phyloP scores from a whole-genome alignment of 192 early-diverging fungal species.

The Backusella australiensis region DNA sequence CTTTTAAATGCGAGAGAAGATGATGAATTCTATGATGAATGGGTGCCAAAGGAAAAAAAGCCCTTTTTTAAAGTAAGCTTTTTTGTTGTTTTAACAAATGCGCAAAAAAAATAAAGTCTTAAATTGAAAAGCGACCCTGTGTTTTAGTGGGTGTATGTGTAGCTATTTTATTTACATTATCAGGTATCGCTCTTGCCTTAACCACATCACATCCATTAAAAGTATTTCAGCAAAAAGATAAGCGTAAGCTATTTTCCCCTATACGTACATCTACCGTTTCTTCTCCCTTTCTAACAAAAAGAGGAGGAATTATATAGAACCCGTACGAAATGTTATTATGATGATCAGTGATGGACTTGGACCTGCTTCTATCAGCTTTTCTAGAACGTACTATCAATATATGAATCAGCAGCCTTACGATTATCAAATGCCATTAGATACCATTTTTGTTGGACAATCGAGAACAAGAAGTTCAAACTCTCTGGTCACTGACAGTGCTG shows the following conservation, averaged over 20 bases:
- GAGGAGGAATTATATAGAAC: neutral
- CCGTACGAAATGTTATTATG: conserved; percentile 61
- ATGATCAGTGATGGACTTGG: conserved; percentile 97
- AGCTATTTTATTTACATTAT: neutral
- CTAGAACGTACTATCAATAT: conserved; percentile 78
- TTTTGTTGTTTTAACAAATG: neutral
- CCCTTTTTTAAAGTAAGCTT: conserved; percentile 9
- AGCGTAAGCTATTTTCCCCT: neutral
- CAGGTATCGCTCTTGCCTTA: neutral
- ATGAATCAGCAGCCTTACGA: conserved; percentile 50
- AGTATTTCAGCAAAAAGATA: neutral
- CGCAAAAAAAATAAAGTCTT: neutral
- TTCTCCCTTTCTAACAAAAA: neutral
- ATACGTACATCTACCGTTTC: neutral
- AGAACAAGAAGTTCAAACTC: conserved; percentile 81
- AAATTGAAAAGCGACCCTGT: conserved; percentile 4
- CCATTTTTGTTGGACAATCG: conserved; percentile 82
- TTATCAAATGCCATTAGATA: conserved; percentile 61
- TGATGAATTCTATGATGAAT: neutral
- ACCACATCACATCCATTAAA: neutral
- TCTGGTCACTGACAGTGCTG: conserved; percentile 93
- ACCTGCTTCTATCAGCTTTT: conserved; percentile 89
- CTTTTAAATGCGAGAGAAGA: conserved; percentile 5
- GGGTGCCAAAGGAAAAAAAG: conserved; percentile 11
- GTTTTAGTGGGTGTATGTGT: neutral